Percentiles rank a stretch among this genome's conserved stretches.
Evolutionary conservation across 2,329 filamentous ascomycete species (phyloP).

Genomic region (Penicillium sumatraense): DNA sequence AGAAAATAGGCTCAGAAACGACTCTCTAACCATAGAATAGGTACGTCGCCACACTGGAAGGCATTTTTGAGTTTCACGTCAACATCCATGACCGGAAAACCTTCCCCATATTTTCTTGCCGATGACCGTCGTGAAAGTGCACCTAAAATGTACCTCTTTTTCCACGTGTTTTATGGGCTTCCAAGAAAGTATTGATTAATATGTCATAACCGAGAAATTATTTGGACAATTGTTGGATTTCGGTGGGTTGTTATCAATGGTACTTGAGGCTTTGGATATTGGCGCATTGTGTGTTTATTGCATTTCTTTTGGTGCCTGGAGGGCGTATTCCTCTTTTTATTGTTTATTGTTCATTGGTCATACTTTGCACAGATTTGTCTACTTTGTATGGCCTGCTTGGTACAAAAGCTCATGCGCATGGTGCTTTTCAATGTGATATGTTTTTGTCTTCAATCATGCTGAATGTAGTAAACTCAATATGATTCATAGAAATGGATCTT

Average conservation of each 20-base stretch:
- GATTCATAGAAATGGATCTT: too few relatives aligned
- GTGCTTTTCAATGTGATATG: conserved; percentile 12
- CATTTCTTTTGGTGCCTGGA: conserved; percentile 29
- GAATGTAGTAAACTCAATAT: too few relatives aligned
- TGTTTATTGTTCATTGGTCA: conserved; percentile 10
- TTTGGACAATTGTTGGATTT: not conserved
- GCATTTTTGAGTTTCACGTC: conserved; percentile 53
- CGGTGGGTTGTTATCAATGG: not conserved
- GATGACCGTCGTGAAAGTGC: conserved; percentile 31
- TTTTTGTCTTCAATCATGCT: not conserved
- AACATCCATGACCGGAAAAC: conserved; percentile 54
- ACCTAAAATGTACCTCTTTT: not conserved
- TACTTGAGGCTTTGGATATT: not conserved
- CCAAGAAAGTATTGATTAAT: not conserved
- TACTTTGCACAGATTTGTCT: conserved; percentile 13
- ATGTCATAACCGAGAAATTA: not conserved
- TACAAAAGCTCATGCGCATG: conserved; percentile 24
- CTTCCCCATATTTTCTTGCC: conserved; percentile 49
- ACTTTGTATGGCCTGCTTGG: conserved; percentile 18
- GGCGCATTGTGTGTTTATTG: conserved; percentile 13
- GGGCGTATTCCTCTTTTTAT: conserved; percentile 10
- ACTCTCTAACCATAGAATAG: conserved; percentile 30
- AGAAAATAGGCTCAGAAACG: too few relatives aligned
- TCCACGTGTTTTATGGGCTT: not conserved
- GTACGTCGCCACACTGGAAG: conserved; percentile 53